These are phyloP conservation scores for Leccinum disarticulatum DNA, from an alignment of 768 basidiomycete species.

Conservation along the genomic window DNA sequence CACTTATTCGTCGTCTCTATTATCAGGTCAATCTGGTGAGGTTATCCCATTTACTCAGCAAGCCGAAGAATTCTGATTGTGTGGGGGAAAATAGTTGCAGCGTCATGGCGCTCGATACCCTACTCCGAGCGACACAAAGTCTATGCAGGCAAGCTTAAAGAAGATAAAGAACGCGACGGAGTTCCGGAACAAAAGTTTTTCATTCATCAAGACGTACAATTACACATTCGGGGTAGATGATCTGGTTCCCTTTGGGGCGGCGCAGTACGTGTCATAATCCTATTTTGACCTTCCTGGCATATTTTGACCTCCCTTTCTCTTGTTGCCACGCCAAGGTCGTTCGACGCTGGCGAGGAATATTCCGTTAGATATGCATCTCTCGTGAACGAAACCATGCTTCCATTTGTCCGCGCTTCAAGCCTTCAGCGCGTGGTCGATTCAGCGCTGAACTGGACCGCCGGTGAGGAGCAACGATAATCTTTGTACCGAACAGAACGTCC, in stretches of 20 bases:
- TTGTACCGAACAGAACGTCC: not conserved
- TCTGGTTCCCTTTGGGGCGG: slow-evolving; percentile 64
- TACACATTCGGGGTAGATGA: slow-evolving; percentile 58
- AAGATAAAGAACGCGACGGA: slow-evolving; percentile 50
- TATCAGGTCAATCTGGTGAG: not conserved
- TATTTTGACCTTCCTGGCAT: slow-evolving; percentile 48
- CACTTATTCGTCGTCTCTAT: not conserved
- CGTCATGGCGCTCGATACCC: not conserved
- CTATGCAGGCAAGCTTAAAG: slow-evolving; percentile 46
- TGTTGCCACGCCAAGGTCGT: slow-evolving; percentile 35
- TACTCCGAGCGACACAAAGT: slow-evolving; percentile 22
- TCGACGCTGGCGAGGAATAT: slow-evolving; percentile 47
- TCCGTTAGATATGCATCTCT: slow-evolving; percentile 53
- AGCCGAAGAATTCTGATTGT: not conserved
- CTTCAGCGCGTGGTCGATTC: slow-evolving; percentile 59
- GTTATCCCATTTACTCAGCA: not conserved
- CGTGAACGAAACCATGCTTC: slow-evolving; percentile 42
- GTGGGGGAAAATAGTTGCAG: not conserved
- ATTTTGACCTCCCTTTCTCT: slow-evolving; percentile 11
- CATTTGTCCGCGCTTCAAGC: slow-evolving; percentile 50
- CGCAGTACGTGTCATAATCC: slow-evolving; percentile 50
- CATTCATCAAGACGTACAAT: slow-evolving; percentile 54
- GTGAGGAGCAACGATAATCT: slow-evolving; percentile 30
- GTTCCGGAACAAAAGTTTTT: slow-evolving; percentile 44
- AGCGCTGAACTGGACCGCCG: slow-evolving; percentile 66